Conservation (phyloP, 768 basidiomycete genomes). For the Kondoa malvinella region DNA sequence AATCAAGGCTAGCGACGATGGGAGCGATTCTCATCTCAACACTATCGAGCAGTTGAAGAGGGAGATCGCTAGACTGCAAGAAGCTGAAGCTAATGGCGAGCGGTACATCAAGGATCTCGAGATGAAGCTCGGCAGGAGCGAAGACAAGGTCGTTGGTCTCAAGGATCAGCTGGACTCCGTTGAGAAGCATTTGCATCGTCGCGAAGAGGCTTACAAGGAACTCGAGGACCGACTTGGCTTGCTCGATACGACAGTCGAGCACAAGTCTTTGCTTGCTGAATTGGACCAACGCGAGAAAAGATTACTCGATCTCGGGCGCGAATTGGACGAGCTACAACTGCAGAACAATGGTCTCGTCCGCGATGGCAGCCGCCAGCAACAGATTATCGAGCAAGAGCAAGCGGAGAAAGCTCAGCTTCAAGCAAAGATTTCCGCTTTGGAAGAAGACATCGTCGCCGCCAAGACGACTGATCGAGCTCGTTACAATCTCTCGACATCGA, state of each 20-base stretch:
- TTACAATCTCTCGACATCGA: constrained; percentile 11
- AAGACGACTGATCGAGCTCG: not conserved
- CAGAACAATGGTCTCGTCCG: constrained; percentile 52
- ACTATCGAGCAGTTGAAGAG: constrained; percentile 67
- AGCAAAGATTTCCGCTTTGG: constrained; percentile 31
- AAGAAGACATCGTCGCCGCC: not conserved
- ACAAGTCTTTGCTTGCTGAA: constrained; percentile 54
- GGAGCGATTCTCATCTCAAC: constrained; percentile 54
- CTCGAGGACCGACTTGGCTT: constrained; percentile 55
- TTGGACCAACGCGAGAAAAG: constrained; percentile 64
- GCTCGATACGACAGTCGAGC: constrained; percentile 43
- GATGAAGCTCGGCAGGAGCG: constrained; percentile 43
- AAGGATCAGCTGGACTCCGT: constrained; percentile 55
- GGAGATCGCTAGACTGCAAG: constrained; percentile 61
- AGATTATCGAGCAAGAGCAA: constrained; percentile 52
- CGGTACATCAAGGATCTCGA: constrained; percentile 80
- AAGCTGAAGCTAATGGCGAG: constrained; percentile 51
- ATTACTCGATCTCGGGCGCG: constrained; percentile 57
- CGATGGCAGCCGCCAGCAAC: constrained; percentile 49
- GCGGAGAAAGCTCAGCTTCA: constrained; percentile 53
- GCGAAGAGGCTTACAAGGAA: constrained; percentile 51
- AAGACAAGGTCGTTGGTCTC: constrained; percentile 39
- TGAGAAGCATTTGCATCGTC: constrained; percentile 58
- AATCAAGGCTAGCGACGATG: constrained; percentile 69
- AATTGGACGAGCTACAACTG: constrained; percentile 60